phyloP scores from a whole-genome alignment of 179 eudicot species.

The Actinidia arguta region DNA sequence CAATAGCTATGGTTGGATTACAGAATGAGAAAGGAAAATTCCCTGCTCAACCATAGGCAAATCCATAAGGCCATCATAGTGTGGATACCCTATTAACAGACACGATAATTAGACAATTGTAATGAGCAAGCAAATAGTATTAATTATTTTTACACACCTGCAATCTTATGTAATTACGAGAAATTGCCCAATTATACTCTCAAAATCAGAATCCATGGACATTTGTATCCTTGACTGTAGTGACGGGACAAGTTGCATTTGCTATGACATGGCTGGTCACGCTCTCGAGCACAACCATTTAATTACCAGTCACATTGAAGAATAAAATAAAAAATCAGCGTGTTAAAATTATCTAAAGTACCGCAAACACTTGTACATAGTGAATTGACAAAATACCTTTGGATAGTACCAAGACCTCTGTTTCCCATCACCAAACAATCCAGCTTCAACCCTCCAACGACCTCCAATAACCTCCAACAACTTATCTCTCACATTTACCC shows the following conservation, averaged over 20 bases:
- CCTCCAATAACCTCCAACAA: conserved; percentile 51
- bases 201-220: background rate
- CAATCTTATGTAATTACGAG: too few relatives aligned
- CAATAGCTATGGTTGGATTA: too few relatives aligned
- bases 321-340: background rate
- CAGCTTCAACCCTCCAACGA: conserved; percentile 28
- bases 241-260: conserved; percentile 50
- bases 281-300: conserved; percentile 48
- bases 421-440: conserved; percentile 51
- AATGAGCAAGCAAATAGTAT: too few relatives aligned
- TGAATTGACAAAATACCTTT: conserved; percentile 44
- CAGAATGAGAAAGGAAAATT: too few relatives aligned
- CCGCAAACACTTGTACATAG: too few relatives aligned
- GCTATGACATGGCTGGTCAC: conserved; percentile 50
- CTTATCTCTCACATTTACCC: conserved; percentile 56
- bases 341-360: too few relatives aligned
- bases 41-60: too few relatives aligned
- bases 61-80: too few relatives aligned
- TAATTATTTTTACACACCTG: too few relatives aligned
- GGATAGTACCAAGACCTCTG: conserved; percentile 47
- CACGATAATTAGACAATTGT: too few relatives aligned
- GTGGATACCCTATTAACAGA: too few relatives aligned
- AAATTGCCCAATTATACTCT: too few relatives aligned
- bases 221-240: conserved; percentile 37
- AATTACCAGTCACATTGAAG: background rate